phyloP scores from a whole-genome alignment of 352 stramenopile species.

The Globisporangium yorkense region DNA sequence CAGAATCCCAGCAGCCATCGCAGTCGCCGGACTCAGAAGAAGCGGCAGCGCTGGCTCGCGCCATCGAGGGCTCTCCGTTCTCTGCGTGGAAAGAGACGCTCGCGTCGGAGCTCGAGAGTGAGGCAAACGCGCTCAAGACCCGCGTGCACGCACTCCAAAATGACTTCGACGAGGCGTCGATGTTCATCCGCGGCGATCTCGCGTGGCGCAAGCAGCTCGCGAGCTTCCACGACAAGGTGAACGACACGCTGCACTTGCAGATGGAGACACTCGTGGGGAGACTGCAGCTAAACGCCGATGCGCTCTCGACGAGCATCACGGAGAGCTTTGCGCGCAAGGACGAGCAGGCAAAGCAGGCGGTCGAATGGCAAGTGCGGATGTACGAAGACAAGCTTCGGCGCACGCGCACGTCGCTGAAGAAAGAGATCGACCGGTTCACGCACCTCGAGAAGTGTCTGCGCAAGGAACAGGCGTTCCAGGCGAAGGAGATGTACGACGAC shows the following conservation, averaged over 20 bases:
- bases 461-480: conserved; percentile 46
- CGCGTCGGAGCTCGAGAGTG: conserved; percentile 8
- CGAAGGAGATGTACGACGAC: conserved; percentile 38
- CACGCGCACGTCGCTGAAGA: conserved; percentile 39
- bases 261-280: conserved; percentile 15
- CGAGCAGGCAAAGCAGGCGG: conserved; percentile 21
- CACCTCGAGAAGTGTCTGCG: conserved; percentile 58
- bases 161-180: conserved; percentile 47
- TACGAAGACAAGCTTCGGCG: conserved; percentile 51
- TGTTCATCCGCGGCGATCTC: conserved; percentile 57
- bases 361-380: conserved; percentile 35
- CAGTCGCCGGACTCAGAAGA: not conserved
- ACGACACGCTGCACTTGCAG: conserved; percentile 25
- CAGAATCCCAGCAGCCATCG: not conserved
- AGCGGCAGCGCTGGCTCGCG: conserved; percentile 1
- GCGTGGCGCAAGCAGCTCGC: conserved; percentile 52
- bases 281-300: conserved; percentile 26
- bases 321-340: conserved; percentile 36
- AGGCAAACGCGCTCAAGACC: conserved; percentile 20
- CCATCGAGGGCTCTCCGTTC: conserved; percentile 10
- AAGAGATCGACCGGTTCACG: conserved; percentile 59
- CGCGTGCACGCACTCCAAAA: conserved; percentile 31
- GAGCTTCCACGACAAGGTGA: conserved; percentile 38
- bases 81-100: conserved; percentile 8
- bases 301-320: conserved; percentile 26